phyloP scores from a whole-genome alignment of 1,284 basidiomycete genomes.

The Anthracocystis walkeri region DNA sequence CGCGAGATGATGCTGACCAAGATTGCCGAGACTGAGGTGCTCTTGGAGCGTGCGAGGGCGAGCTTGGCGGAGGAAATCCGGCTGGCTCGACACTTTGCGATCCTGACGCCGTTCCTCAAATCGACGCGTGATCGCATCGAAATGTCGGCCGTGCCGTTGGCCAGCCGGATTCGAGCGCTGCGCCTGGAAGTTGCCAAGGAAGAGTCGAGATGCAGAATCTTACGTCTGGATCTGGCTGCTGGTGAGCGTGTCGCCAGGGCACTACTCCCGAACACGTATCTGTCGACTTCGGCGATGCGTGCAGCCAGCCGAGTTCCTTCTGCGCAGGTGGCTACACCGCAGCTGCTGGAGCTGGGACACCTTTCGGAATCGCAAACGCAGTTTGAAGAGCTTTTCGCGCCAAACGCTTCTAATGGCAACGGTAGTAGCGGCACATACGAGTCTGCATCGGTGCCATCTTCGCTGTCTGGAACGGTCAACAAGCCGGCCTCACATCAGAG shows the following conservation, averaged over 20 bases:
- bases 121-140: conserved; percentile 64
- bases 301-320: conserved; percentile 30
- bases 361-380: conserved; percentile 37
- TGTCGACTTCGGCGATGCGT: conserved; percentile 41
- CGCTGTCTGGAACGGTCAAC: conserved; percentile 25
- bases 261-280: conserved; percentile 27
- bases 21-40: conserved; percentile 81
- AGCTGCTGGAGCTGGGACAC: conserved; percentile 40
- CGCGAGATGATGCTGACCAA: conserved; percentile 51
- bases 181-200: conserved; percentile 57
- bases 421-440: conserved; percentile 14
- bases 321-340: conserved; percentile 40
- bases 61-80: conserved; percentile 55
- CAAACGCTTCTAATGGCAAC: conserved; percentile 2
- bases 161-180: conserved; percentile 42
- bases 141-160: conserved; percentile 54
- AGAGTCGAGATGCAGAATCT: conserved; percentile 45
- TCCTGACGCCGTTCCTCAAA: conserved; percentile 62
- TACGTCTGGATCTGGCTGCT: conserved; percentile 51
- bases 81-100: conserved; percentile 60
- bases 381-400: conserved; percentile 49
- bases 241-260: conserved; percentile 41
- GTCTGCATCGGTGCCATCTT: conserved; percentile 7
- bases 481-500: conserved; percentile 49
- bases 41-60: conserved; percentile 73